These are phyloP conservation scores for Benincasa hispida DNA, from an alignment of 306 rosid species.

Conservation along the genomic window DNA sequence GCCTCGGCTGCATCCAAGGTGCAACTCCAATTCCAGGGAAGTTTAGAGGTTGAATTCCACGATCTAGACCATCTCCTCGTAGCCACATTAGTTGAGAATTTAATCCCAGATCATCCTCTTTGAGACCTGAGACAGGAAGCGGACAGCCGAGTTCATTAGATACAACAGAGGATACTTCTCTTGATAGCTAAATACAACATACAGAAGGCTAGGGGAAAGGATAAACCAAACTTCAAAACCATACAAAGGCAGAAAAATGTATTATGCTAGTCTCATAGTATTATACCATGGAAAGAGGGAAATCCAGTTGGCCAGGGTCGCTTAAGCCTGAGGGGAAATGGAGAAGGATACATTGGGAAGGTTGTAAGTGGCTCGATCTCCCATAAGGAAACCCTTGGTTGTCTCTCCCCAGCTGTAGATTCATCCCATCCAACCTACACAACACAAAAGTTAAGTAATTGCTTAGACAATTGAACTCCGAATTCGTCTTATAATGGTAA, in stretches of 20 bases:
- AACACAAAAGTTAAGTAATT: background rate
- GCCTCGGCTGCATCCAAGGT: slow-evolving; percentile 91
- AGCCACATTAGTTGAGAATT: slow-evolving; percentile 79
- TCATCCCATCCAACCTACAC: slow-evolving; percentile 99
- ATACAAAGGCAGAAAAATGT: background rate
- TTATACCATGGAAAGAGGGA: slow-evolving; percentile 72
- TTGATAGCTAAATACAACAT: background rate
- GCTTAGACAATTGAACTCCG: background rate
- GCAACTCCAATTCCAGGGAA: slow-evolving; percentile 68
- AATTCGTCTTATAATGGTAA: background rate
- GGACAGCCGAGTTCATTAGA: background rate
- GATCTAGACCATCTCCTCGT: slow-evolving; percentile 56
- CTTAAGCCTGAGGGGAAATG: slow-evolving; percentile 84
- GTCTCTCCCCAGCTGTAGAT: slow-evolving; percentile 96
- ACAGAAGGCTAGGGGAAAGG: background rate
- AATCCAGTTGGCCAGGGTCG: slow-evolving; percentile 92
- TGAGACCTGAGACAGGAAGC: slow-evolving; percentile 45
- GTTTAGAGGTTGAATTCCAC: slow-evolving; percentile 69
- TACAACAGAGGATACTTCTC: background rate
- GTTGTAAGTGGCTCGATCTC: slow-evolving; percentile 96
- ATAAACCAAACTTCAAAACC: background rate
- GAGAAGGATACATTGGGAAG: slow-evolving; percentile 95
- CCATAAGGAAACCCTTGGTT: slow-evolving; percentile 94
- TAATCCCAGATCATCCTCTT: slow-evolving; percentile 69
- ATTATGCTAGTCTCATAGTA: background rate